Evolutionary conservation across 2,329 filamentous ascomycete genomes (phyloP).

Genomic region (Paecilomyces niveus): DNA sequence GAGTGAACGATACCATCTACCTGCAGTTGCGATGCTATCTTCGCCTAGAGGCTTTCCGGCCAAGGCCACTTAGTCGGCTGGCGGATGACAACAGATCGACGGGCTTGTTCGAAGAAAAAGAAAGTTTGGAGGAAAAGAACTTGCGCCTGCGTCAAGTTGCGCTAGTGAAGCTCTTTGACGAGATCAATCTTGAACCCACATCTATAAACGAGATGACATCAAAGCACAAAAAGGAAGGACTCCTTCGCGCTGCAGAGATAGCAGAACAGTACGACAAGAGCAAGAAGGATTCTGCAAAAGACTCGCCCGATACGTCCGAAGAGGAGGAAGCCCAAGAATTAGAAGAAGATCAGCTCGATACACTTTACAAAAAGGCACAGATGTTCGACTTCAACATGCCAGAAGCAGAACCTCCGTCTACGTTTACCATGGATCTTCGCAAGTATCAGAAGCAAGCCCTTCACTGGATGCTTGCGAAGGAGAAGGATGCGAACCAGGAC

Average conservation of each 20-base stretch:
- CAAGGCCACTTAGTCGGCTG: constrained; percentile 42
- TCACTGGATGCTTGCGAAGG: constrained; percentile 94
- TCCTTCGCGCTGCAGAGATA: constrained; percentile 81
- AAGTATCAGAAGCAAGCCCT: constrained; percentile 94
- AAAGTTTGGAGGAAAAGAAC: constrained; percentile 77
- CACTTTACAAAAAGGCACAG: constrained; percentile 90
- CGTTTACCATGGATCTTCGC: constrained; percentile 74
- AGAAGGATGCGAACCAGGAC: constrained; percentile 67
- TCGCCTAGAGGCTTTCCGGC: constrained; percentile 65
- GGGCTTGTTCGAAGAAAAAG: constrained; percentile 73
- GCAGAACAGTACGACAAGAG: constrained; percentile 67
- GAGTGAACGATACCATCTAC: constrained; percentile 92
- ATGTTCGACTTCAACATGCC: constrained; percentile 93
- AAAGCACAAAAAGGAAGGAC: constrained; percentile 72
- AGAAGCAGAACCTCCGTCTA: constrained; percentile 71
- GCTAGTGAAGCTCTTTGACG: constrained; percentile 80
- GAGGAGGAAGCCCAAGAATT: constrained; percentile 86
- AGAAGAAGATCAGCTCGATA: constrained; percentile 90
- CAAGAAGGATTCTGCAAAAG: constrained; percentile 42
- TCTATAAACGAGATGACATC: constrained; percentile 66
- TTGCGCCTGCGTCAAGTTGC: constrained; percentile 79
- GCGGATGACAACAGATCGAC: constrained; percentile 64
- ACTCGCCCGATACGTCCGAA: constrained; percentile 41
- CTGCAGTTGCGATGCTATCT: constrained; percentile 77
- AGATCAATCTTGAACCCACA: constrained; percentile 74